Evolutionary conservation across 441 rosid genomes (phyloP), one percentile per base, ranked within the genome.

Genomic region (Dalechampia spathulata): DNA sequence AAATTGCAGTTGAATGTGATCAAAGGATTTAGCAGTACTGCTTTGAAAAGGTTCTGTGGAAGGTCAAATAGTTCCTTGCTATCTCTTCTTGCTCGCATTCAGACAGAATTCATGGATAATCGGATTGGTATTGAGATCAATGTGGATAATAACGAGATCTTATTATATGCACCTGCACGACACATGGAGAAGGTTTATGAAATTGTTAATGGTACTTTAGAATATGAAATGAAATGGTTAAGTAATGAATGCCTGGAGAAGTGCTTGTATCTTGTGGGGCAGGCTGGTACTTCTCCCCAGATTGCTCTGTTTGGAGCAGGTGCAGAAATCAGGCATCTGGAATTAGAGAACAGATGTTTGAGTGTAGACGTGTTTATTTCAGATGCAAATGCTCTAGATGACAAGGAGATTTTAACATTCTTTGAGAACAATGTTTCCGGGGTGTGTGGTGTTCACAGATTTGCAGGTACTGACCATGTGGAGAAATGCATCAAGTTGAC

Each of bases 301-400:
- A 15, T 80, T 40, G 99, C 95, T 26, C 78, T 92, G 66, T 74
- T 92, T 61, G 99, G 97, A 64, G 74, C 96, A 62, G 97, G 99
- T 69, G 97, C 95, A 46, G 84, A 77, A 75, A 85, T 92, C 60
- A 85, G 75, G 78, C 96, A 92, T 82, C 75, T 89, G 63, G 97
- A 92, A 75, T 78, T 86, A 60, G 81, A 79, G 52, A 83, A 75
- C 62, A 83, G 85, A 64, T 80, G 34, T 75, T 68, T 92, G 63
- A 74, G 86, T n/a, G 81, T 86, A 16, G 86, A 92, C 58, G 68
- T 92, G 44, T 72, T 52, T 69, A 78, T 76, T 52, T 72, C 95
- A 15, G 67, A 72, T 71, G 63, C 39, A 37, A 65, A 34, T 71
- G 27, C 57, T 46, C 28, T 71, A 17, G 83, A 83, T 64, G 95